Percentiles rank a stretch among this genome's conserved stretches.
phyloP scores from a whole-genome alignment of 306 rosid genomes.

The Castanea crenata region DNA sequence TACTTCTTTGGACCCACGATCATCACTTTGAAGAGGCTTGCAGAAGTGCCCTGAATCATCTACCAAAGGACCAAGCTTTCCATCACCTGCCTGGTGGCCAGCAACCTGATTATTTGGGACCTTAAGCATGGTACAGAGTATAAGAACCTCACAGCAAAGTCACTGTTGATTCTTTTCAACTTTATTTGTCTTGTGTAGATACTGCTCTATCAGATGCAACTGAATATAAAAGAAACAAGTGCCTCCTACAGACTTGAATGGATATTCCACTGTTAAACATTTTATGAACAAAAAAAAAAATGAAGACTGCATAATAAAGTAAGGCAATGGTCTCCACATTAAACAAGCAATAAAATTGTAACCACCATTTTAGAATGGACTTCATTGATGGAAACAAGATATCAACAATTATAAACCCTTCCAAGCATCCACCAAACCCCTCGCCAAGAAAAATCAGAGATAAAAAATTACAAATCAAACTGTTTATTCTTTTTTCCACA shows the following conservation, averaged over 20 bases:
- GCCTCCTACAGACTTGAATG: background rate
- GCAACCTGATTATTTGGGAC: conserved; percentile 89
- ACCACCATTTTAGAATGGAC: background rate
- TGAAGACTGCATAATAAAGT: background rate
- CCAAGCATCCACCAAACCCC: too few relatives aligned
- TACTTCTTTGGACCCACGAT: conserved; percentile 55
- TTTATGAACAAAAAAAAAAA: background rate
- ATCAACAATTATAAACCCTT: background rate
- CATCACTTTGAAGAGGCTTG: conserved; percentile 73
- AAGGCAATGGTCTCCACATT: background rate
- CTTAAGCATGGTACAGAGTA: conserved; percentile 50
- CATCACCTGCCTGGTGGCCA: conserved; percentile 62
- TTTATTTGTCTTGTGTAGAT: background rate
- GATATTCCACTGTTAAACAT: background rate
- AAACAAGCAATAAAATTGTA: background rate
- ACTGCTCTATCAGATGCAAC: background rate
- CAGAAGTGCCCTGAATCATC: conserved; percentile 75
- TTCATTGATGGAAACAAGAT: background rate
- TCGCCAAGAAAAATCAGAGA: too few relatives aligned
- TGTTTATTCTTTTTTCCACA: background rate
- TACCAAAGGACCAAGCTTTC: conserved; percentile 66
- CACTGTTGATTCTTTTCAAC: background rate
- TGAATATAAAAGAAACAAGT: background rate
- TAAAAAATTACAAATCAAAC: background rate
- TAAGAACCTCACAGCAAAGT: conserved; percentile 1